Evolutionary conservation across 2,329 filamentous ascomycete species (phyloP).

Genomic region (Ceratocystis albifundus): DNA sequence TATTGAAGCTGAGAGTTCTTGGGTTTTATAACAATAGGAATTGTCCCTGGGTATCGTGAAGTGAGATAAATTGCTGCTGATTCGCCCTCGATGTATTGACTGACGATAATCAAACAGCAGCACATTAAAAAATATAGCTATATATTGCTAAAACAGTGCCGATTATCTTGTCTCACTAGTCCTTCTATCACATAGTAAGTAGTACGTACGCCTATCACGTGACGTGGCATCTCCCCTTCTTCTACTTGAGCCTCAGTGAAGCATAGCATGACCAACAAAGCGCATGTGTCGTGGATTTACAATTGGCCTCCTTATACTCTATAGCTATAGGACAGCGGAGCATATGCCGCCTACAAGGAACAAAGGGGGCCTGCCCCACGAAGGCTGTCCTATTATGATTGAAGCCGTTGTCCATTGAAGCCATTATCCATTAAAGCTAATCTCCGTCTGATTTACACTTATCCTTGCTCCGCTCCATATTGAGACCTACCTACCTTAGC

Average conservation of each 20-base stretch:
- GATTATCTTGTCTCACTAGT: no score
- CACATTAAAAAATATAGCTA: no score
- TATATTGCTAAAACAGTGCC: no score
- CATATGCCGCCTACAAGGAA: neutral
- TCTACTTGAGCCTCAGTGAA: neutral
- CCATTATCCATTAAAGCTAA: neutral
- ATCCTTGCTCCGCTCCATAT: no score
- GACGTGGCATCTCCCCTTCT: neutral
- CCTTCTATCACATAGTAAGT: no score
- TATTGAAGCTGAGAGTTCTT: no score
- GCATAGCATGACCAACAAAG: neutral
- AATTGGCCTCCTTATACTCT: neutral
- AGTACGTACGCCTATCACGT: neutral
- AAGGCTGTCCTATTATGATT: neutral
- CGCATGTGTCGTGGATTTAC: neutral
- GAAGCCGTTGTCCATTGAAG: neutral
- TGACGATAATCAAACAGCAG: neutral
- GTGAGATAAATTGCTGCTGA: no score
- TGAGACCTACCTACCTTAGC: no score
- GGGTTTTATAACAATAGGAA: no score
- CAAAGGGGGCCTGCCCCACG: neutral
- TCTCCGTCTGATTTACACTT: neutral
- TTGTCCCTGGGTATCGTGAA: no score
- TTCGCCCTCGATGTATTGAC: no score
- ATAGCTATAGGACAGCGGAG: neutral